These are phyloP conservation scores for Bertia moriformis DNA, from an alignment of 2,329 filamentous ascomycete species.

Conservation along the genomic window DNA sequence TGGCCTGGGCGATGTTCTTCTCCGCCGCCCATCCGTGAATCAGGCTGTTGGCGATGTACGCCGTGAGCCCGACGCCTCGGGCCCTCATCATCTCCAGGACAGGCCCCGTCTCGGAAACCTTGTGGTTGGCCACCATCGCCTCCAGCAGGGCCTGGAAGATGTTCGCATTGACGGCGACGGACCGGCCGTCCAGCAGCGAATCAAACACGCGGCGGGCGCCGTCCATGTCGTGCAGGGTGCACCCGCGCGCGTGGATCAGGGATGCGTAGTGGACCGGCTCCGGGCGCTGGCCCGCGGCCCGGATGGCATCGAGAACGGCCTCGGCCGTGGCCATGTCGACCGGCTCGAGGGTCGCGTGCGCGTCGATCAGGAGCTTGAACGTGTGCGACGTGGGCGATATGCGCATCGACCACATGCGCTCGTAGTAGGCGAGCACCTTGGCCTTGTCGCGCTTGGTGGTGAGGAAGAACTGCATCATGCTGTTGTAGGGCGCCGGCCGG, in stretches of 20 bases:
- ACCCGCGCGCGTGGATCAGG: conserved; percentile 88
- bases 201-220: conserved; percentile 75
- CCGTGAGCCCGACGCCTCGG: conserved; percentile 68
- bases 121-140: conserved; percentile 88
- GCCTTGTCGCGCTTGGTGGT: conserved; percentile 90
- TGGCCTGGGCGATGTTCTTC: conserved; percentile 66
- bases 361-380: conserved; percentile 92
- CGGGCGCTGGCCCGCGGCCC: conserved; percentile 56
- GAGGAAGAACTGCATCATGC: conserved; percentile 98
- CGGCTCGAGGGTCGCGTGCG: conserved; percentile 84
- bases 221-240: conserved; percentile 82
- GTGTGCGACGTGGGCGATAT: conserved; percentile 91
- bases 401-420: conserved; percentile 75
- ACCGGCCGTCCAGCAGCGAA: conserved; percentile 52
- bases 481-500: conserved; percentile 92
- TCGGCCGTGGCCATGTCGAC: conserved; percentile 80
- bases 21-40: conserved; percentile 92
- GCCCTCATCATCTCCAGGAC: conserved; percentile 63
- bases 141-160: conserved; percentile 96
- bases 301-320: conserved; percentile 66
- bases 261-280: conserved; percentile 94
- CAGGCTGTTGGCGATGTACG: conserved; percentile 95
- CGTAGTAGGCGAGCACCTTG: conserved; percentile 89
- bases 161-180: conserved; percentile 63
- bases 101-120: conserved; percentile 60